Percentiles rank a stretch among this genome's conserved stretches.
These are phyloP conservation scores for Nicotiana knightiana DNA, from an alignment of 257 asterid genomes.

Conservation along the genomic window DNA sequence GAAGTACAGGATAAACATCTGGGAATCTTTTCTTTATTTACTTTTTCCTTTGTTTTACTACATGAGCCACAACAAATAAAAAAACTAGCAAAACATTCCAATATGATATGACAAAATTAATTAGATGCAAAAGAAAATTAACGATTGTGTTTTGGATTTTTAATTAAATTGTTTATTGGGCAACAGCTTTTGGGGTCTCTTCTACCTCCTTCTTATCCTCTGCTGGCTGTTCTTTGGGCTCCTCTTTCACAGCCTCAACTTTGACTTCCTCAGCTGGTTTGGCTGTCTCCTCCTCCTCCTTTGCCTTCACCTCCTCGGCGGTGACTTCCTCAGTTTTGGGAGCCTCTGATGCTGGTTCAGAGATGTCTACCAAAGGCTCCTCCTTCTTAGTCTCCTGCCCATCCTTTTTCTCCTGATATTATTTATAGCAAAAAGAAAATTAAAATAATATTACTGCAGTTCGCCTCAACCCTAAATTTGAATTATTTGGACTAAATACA, in stretches of 20 bases:
- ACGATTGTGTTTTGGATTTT: background rate
- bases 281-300: slow-evolving; percentile 14
- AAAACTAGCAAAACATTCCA: slow-evolving; percentile 6
- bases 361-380: slow-evolving; percentile 33
- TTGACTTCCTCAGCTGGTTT: slow-evolving; percentile 18
- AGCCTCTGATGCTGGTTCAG: slow-evolving; percentile 36
- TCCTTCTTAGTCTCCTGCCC: slow-evolving; percentile 33
- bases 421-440: background rate
- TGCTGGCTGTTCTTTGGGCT: background rate
- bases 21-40: background rate
- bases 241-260: slow-evolving; percentile 22
- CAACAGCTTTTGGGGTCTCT: slow-evolving; percentile 6
- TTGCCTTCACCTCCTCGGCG: slow-evolving; percentile 1
- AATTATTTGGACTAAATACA: background rate
- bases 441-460: background rate
- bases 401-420: slow-evolving; percentile 40
- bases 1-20: background rate
- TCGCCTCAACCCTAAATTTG: background rate
- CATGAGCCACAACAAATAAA: slow-evolving; percentile 21
- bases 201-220: slow-evolving; percentile 20
- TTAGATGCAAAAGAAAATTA: background rate
- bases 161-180: slow-evolving; percentile 2
- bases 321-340: slow-evolving; percentile 29
- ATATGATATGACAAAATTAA: slow-evolving; percentile 1
- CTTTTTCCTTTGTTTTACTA: slow-evolving; percentile 16